Evolutionary conservation across 495 filamentous ascomycete species (phyloP).

Genomic region (Bacidia rubella): DNA sequence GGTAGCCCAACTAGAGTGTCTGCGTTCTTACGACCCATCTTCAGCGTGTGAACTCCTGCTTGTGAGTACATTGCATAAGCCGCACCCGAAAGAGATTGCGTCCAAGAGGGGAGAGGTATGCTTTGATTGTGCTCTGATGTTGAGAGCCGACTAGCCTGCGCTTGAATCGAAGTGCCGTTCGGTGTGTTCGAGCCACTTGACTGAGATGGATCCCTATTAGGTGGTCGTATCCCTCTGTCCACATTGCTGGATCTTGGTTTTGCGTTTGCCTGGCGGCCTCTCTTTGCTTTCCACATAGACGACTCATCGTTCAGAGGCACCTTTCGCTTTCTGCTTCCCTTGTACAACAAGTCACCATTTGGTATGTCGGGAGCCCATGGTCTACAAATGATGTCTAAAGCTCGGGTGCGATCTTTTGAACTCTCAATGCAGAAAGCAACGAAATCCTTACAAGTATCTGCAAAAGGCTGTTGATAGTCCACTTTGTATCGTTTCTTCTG

Average conservation of each 20-base stretch:
- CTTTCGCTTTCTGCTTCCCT: not conserved
- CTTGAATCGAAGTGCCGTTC: not conserved
- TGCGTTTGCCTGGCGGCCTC: no score
- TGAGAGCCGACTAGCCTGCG: not conserved
- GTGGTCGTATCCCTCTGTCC: no score
- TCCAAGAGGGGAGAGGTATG: slow-evolving; percentile 2
- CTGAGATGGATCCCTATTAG: no score
- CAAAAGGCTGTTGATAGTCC: slow-evolving; percentile 11
- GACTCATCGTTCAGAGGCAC: not conserved
- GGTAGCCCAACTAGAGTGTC: slow-evolving; percentile 29
- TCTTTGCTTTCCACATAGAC: not conserved
- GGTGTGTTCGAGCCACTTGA: no score
- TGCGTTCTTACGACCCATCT: slow-evolving; percentile 23
- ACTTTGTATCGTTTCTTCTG: slow-evolving; percentile 3
- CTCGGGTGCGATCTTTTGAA: slow-evolving; percentile 7
- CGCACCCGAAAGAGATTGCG: slow-evolving; percentile 1
- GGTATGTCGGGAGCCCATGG: slow-evolving; percentile 19
- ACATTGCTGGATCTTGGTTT: no score
- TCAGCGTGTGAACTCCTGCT: slow-evolving; percentile 1
- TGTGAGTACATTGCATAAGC: slow-evolving; percentile 3
- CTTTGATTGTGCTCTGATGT: not conserved
- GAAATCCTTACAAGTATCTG: slow-evolving; percentile 18
- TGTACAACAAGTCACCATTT: not conserved
- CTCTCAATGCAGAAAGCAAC: slow-evolving; percentile 12
- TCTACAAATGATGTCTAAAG: slow-evolving; percentile 22